phyloP scores from a whole-genome alignment of 805 yeast genomes.

The Lachancea meyersii region DNA sequence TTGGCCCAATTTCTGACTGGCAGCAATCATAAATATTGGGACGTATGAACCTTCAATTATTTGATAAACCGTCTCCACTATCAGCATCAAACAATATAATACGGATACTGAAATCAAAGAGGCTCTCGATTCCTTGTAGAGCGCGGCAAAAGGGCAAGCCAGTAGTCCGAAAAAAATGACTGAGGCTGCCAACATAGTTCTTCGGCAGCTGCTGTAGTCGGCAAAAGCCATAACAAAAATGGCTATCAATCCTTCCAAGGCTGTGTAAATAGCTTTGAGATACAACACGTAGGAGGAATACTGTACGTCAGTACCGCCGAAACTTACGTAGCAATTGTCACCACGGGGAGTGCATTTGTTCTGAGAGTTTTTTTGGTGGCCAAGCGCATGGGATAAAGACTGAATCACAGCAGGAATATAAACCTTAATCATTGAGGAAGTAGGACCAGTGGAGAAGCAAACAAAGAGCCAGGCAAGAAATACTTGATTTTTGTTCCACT shows the following conservation, averaged over 20 bases:
- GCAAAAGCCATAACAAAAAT: constrained; percentile 37
- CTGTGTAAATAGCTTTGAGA: constrained; percentile 34
- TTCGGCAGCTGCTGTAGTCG: constrained; percentile 36
- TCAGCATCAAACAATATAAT: constrained; percentile 30
- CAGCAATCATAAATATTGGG: constrained; percentile 37
- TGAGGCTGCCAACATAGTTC: constrained; percentile 31
- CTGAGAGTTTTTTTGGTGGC: constrained; percentile 25
- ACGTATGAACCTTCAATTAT: constrained; percentile 38
- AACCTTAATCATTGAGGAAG: constrained; percentile 37
- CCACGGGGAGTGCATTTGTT: constrained; percentile 28
- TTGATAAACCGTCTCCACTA: constrained; percentile 32
- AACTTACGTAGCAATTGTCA: constrained; percentile 35
- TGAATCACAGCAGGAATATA: constrained; percentile 39
- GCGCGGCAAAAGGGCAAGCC: constrained; percentile 35
- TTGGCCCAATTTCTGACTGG: constrained; percentile 9
- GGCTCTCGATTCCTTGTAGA: constrained; percentile 20
- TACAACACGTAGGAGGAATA: constrained; percentile 36
- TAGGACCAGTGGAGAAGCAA: constrained; percentile 40
- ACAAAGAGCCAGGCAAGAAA: constrained; percentile 35
- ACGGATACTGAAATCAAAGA: constrained; percentile 27
- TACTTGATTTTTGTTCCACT: constrained; percentile 20
- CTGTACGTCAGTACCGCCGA: constrained; percentile 34
- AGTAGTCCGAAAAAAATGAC: constrained; percentile 32
- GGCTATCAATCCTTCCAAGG: constrained; percentile 36
- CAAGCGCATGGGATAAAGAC: constrained; percentile 33